A percentile compares a stretch with the other conserved stretches of the same genome.
These are phyloP conservation scores for Whalleya microplaca DNA, from an alignment of 2,329 filamentous ascomycete genomes.

Conservation along the genomic window DNA sequence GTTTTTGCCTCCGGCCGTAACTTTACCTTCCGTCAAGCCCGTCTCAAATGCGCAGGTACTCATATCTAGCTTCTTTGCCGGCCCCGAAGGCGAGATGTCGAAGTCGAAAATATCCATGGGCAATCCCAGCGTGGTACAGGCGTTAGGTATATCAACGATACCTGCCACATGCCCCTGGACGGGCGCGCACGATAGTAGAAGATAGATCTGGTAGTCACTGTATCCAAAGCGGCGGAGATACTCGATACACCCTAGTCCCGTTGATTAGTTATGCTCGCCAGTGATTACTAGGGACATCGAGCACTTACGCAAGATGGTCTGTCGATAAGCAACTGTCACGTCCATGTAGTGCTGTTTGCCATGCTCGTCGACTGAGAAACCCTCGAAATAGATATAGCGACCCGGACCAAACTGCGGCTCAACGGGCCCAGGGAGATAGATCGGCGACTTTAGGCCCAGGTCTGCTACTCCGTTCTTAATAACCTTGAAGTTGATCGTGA, in stretches of 20 bases:
- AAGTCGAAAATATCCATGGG: slow-evolving; percentile 97
- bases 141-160: slow-evolving; percentile 89
- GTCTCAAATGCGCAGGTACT: slow-evolving; percentile 70
- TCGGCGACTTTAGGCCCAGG: slow-evolving; percentile 77
- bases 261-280: background rate
- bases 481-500: slow-evolving; percentile 87
- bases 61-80: slow-evolving; percentile 61
- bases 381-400: slow-evolving; percentile 82
- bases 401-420: slow-evolving; percentile 87
- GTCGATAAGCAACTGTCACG: slow-evolving; percentile 82
- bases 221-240: slow-evolving; percentile 77
- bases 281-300: background rate
- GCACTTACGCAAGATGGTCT: slow-evolving; percentile 67
- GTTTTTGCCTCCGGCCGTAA: slow-evolving; percentile 49
- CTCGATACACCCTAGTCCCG: slow-evolving; percentile 66
- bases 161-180: slow-evolving; percentile 88
- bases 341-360: slow-evolving; percentile 92
- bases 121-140: slow-evolving; percentile 84
- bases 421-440: slow-evolving; percentile 85
- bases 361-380: slow-evolving; percentile 85
- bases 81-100: slow-evolving; percentile 74
- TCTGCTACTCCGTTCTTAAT: slow-evolving; percentile 79
- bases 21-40: slow-evolving; percentile 48
- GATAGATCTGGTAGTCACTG: slow-evolving; percentile 77
- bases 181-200: slow-evolving; percentile 83